Base-by-base conservation (phyloP, 116 monocot genomes). In the Posidonia oceanica region DNA sequence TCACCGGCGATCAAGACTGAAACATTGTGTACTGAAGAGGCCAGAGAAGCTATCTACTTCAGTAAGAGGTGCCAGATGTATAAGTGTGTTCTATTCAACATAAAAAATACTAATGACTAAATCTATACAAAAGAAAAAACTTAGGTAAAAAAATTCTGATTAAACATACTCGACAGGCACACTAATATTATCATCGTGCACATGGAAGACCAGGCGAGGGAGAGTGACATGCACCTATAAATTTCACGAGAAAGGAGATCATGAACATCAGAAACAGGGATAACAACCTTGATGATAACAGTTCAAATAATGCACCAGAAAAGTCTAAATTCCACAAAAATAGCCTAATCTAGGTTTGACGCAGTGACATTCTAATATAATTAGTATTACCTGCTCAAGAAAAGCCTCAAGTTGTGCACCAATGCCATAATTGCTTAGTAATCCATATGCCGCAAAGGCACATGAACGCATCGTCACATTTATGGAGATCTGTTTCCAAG, bases 131-230 rank as follows among this genome's bases (percentile, higher is more conserved):
- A 3, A 38, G 7, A 7, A 36, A 4, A 88, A 85, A 38, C 29
- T 29, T 29, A 15, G 57, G 18, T 6, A 69, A 69, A 54, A 7
- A 56, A 69, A 17, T 29, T 29, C 29, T 29, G 36, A 17, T 38
- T 39, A 39, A 67, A 0, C 48, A 5, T 98, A 93, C 98, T 85
- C 92, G 82, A 78, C 93, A 98, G 61, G 90, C 83, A 98, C 93
- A 70, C 70, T 72, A 4, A 75, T 66, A 74, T 92, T 87, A 60
- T 92, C 92, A 77, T 97, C 97, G 76, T 97, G 83, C 66, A 97
- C 72, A 85, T 97, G 97, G 39, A 97, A 87, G 52, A 89, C 78
- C 64, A 97, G 74, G 37, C 97, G 92, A 22, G 97, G 89, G 62
- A 97, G 76, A 14, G 80, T 82, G 17, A 80, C 80, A 79, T 97